These are phyloP conservation scores for Paspalum vaginatum DNA, from an alignment of 176 grass and related monocot genomes.

Conservation along the genomic window DNA sequence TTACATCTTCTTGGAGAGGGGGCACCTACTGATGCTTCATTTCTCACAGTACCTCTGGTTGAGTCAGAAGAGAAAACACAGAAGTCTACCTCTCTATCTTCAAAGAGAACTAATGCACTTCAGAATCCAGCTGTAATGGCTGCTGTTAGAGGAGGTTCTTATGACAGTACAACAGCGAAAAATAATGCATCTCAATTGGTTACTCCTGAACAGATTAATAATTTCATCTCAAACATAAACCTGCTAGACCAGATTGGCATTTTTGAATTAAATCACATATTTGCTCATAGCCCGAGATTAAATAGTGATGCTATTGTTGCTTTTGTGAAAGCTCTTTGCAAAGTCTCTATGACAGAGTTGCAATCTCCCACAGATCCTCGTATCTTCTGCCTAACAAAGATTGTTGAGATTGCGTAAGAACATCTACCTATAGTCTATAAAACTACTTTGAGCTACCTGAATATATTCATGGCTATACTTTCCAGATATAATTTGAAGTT, in stretches of 20 bases:
- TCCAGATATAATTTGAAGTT: conserved; percentile 31
- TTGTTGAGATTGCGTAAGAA: conserved; percentile 99
- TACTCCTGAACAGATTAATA: conserved; percentile 94
- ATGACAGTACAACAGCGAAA: conserved; percentile 80
- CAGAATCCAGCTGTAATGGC: conserved; percentile 96
- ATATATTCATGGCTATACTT: not conserved
- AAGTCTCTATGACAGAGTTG: conserved; percentile 89
- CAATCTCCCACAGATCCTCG: conserved; percentile 95
- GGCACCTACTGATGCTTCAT: conserved; percentile 92
- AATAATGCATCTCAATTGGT: conserved; percentile 62
- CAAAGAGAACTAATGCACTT: conserved; percentile 74
- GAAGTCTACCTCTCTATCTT: conserved; percentile 41
- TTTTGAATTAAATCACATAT: conserved; percentile 99
- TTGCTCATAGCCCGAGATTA: conserved; percentile 94
- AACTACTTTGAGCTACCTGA: conserved; percentile 29
- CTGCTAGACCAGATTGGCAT: conserved; percentile 95
- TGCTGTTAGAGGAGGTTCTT: conserved; percentile 95
- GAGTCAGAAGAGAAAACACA: conserved; percentile 60
- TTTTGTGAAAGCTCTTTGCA: conserved; percentile 98
- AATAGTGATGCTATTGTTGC: conserved; percentile 99
- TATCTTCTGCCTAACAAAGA: conserved; percentile 98
- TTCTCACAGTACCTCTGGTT: conserved; percentile 76
- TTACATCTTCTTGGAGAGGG: conserved; percentile 94
- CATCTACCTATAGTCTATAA: conserved; percentile 38
- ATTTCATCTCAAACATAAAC: conserved; percentile 95